Conservation (phyloP, 2,329 filamentous ascomycete genomes). For the Colletotrichum simmondsii region DNA sequence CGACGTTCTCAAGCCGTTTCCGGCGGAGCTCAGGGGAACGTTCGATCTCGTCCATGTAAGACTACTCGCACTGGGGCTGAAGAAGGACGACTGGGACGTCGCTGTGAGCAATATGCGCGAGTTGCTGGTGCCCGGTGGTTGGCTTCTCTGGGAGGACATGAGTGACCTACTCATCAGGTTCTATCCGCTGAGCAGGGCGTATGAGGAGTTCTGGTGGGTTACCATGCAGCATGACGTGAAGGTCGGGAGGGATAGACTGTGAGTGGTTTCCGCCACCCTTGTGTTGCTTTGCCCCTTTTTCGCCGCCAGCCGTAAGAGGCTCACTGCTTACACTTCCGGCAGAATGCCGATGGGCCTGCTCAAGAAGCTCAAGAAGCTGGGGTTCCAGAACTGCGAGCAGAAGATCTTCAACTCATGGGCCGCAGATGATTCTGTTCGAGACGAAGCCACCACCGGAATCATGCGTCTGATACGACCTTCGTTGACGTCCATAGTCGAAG, state of each 20-base stretch:
- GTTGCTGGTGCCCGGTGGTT: conserved; percentile 35
- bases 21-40: conserved; percentile 14
- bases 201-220: conserved; percentile 29
- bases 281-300: background rate
- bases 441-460: background rate
- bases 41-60: conserved; percentile 38
- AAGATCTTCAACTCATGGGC: conserved; percentile 23
- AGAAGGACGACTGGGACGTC: conserved; percentile 33
- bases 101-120: conserved; percentile 27
- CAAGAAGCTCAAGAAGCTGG: conserved; percentile 3
- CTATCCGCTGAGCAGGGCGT: conserved; percentile 26
- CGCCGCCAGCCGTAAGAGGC: too few relatives aligned
- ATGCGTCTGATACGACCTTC: background rate
- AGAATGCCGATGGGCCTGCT: conserved; percentile 19
- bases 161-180: conserved; percentile 4
- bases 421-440: conserved; percentile 11
- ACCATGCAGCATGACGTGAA: conserved; percentile 10
- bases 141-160: conserved; percentile 37
- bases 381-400: conserved; percentile 12
- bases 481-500: conserved; percentile 7
- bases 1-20: conserved; percentile 32
- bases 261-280: background rate
- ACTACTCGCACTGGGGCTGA: conserved; percentile 31
- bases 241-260: conserved; percentile 15
- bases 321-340: background rate